Evolutionary conservation across 2,329 filamentous ascomycete species (phyloP), one percentile per base, ranked within the genome.

Genomic region (Trichoderma brevicompactum): DNA sequence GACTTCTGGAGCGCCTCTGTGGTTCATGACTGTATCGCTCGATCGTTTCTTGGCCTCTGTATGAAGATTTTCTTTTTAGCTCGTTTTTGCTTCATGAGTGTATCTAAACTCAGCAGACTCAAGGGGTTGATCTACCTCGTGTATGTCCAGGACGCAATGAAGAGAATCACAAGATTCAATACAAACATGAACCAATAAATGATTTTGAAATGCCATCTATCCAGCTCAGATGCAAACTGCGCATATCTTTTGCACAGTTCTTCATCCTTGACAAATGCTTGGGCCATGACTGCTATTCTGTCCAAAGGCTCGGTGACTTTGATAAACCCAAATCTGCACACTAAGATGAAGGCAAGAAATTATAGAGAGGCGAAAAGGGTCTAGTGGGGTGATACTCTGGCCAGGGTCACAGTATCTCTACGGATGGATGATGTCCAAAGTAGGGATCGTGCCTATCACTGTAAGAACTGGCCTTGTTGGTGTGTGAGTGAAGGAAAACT

Each of bases 171-270:
- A 0, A 83, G 68, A 60, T 83, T 82, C 17, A 76, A 70, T 28
- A 77, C 68, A 69, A 83, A 84, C 56, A 84, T 66, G 10, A 71
- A 68, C 81, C 81, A 84, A 73, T 82, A 84, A 28, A 83, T 73
- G 12, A 78, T 69, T 67, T 80, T 79, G 66, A 82, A 82, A 68
- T 83, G 75, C 70, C 74, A 72, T 59, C 78, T 70, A 10, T 74
- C 75, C 66, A 83, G 72, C 65, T 79, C 71, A 6, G 77, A 73
- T 34, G 81, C 80, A 69, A 83, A 83, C 49, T 74, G 70, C 41
- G 81, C 82, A 69, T 81, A 81, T 46, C 74, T 69, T 28, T 69
- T 60, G 66, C 79, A 81, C 15, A 79, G 72, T 41, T 72, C 72
- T 2, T 63, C 59, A 40, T 66, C 59, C 28, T 32, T 46, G 2